These are phyloP conservation scores for Penicillium sp. DNA, from an alignment of 2,329 filamentous ascomycete species.

Conservation along the genomic window DNA sequence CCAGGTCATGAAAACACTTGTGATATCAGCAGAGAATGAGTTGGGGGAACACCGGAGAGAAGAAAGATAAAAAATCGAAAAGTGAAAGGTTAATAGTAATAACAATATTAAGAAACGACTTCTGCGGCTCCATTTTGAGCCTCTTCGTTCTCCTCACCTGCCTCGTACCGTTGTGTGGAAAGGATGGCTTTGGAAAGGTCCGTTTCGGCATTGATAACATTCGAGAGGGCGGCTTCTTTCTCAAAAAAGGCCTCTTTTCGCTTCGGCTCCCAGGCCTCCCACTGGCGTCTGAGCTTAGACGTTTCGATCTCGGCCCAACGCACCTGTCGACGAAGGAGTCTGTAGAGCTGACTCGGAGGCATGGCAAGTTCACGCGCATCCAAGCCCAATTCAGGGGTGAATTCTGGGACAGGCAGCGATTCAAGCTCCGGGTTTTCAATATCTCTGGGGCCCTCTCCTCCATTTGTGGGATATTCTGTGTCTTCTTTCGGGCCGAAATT, in stretches of 20 bases:
- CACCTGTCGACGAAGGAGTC: constrained; percentile 45
- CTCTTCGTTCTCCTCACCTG: constrained; percentile 13
- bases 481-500: constrained; percentile 33
- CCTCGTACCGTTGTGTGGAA: constrained; percentile 16
- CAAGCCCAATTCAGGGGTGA: constrained; percentile 38
- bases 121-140: constrained; percentile 12
- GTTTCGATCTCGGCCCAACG: constrained; percentile 46
- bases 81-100: not conserved
- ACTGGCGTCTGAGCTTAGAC: constrained; percentile 35
- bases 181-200: constrained; percentile 29
- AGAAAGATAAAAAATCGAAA: not conserved
- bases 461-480: constrained; percentile 15
- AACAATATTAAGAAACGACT: constrained; percentile 5
- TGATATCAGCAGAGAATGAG: not conserved
- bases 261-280: constrained; percentile 31
- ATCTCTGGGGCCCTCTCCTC: constrained; percentile 26
- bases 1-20: constrained; percentile 1
- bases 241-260: constrained; percentile 38
- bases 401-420: constrained; percentile 32
- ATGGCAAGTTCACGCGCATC: constrained; percentile 43
- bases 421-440: constrained; percentile 32
- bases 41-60: no score
- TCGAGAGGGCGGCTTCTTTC: constrained; percentile 42
- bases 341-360: constrained; percentile 40
- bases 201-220: constrained; percentile 41